A percentile compares a stretch with the other conserved stretches of the same genome.
Evolutionary conservation across 2,329 filamentous ascomycete genomes (phyloP).

Genomic region (Aspergillus sp.): DNA sequence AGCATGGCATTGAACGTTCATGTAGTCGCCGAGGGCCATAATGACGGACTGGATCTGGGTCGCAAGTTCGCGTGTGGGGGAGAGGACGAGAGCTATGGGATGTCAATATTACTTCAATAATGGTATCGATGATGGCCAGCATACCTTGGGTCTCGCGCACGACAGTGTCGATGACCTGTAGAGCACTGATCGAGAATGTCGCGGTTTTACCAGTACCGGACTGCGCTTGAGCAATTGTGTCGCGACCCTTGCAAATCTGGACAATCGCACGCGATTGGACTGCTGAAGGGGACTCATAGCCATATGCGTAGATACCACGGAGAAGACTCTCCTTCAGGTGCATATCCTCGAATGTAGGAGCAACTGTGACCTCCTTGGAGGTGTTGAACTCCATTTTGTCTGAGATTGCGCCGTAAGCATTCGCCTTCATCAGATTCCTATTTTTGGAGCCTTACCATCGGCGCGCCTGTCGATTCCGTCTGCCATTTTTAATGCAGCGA

Average conservation of each 20-base stretch:
- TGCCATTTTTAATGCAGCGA: conserved; percentile 69
- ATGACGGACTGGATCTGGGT: conserved; percentile 98
- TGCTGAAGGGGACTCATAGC: conserved; percentile 96
- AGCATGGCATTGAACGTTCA: conserved; percentile 99
- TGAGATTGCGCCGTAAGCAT: conserved; percentile 37
- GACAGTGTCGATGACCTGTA: conserved; percentile 93
- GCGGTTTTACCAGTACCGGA: conserved; percentile 97
- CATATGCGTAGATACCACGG: conserved; percentile 96
- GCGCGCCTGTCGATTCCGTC: conserved; percentile 90
- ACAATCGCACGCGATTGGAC: conserved; percentile 98
- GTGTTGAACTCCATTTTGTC: conserved; percentile 98
- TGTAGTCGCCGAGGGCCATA: conserved; percentile 99
- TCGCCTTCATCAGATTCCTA: conserved; percentile 9
- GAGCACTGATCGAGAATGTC: conserved; percentile 94
- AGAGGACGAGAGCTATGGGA: conserved; percentile 77
- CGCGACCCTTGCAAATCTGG: conserved; percentile 97
- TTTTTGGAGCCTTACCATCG: conserved; percentile 57
- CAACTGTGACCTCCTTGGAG: conserved; percentile 93
- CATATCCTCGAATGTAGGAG: conserved; percentile 94
- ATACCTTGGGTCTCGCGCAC: conserved; percentile 82
- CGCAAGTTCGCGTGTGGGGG: conserved; percentile 92
- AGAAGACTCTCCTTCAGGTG: conserved; percentile 96
- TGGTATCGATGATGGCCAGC: not conserved
- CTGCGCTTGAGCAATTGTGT: conserved; percentile 97
- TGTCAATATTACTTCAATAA: conserved; percentile 7